A percentile compares a stretch with the other conserved stretches of the same genome.
These are phyloP conservation scores for Aspergillus sp. DNA, from an alignment of 2,329 filamentous ascomycete species.

Conservation along the genomic window DNA sequence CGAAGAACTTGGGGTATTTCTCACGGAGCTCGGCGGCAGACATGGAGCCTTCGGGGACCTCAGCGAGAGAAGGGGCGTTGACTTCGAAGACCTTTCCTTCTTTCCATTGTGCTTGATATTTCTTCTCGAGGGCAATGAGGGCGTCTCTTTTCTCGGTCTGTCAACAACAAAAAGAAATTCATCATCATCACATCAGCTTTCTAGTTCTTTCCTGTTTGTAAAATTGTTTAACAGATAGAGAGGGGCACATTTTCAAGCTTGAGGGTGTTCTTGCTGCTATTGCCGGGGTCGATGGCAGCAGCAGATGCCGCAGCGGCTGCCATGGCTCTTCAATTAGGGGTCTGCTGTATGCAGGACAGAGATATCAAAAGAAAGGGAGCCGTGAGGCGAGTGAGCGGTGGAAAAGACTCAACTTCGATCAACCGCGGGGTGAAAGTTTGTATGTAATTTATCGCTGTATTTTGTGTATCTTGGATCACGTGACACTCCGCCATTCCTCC, in stretches of 20 bases:
- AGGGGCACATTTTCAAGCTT: conserved; percentile 52
- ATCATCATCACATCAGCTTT: conserved; percentile 8
- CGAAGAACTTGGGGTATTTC: conserved; percentile 86
- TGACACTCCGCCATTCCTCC: not conserved
- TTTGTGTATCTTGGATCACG: not conserved
- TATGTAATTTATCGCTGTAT: too few species aligned
- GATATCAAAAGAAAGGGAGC: conserved; percentile 3
- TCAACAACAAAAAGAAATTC: conserved; percentile 1
- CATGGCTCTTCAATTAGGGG: conserved; percentile 24
- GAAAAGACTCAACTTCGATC: conserved; percentile 5
- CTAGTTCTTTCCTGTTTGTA: not conserved
- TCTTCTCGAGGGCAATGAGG: conserved; percentile 58
- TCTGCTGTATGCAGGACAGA: conserved; percentile 16
- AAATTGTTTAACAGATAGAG: too few species aligned
- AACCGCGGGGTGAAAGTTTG: conserved; percentile 9
- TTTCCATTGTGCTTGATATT: conserved; percentile 82
- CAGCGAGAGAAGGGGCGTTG: conserved; percentile 69
- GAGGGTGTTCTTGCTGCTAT: conserved; percentile 52
- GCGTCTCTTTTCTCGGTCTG: conserved; percentile 26
- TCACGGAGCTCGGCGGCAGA: conserved; percentile 65
- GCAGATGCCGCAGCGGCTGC: conserved; percentile 44
- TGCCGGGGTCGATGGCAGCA: conserved; percentile 47
- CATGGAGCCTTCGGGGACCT: conserved; percentile 68
- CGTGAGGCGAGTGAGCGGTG: conserved; percentile 5
- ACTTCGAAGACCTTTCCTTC: conserved; percentile 71